Base-by-base conservation (phyloP, 2,329 filamentous ascomycete genomes). In the Monosporascus sp. region DNA sequence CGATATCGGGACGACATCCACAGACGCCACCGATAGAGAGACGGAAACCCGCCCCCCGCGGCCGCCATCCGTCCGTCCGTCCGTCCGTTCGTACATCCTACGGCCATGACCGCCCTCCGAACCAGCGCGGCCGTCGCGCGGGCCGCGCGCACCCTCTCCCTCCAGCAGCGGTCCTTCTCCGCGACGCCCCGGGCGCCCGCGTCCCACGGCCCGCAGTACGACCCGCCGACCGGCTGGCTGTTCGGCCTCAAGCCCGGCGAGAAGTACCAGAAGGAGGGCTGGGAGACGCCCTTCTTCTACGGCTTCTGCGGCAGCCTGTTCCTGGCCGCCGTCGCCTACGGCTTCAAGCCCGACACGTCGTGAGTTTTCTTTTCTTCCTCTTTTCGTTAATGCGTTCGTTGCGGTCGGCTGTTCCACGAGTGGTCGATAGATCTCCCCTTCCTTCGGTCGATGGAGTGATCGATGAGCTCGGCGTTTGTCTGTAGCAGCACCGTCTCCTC, bases 321-420 rank as follows among this genome's bases (percentile, higher is more conserved):
- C 27, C 78, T 91, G 60, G 87, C 86, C 52, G 84, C 83, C 57
- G 79, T 97, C 61, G 90, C 88, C 61, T 91, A 96, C 76, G 91
- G 90, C 58, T 97, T 94, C 72, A 97, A 97, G 85, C 94, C 94
- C 51, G 94, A 99, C 81, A 97, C 93, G 59, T 96, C 91, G 94
- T 99, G 81, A 78, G 92, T 91, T 56, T n/a, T n/a, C n/a, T n/a
- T 44, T 47, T 48, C 56, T 31, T 57, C 52, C 40, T 41, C 5
- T 48, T 53, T 56, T 50, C 20, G 24, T 46, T 17, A 6, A 26
- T 31, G 7, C 22, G 31, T 11, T 34, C 31, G 31, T 34, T 34
- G 31, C 9, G 9, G 11, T 34, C 31, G 31, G 5, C 4, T 5
- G 31, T 34, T 5, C 9, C 9, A 14, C 31, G 3, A 34, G 31